Conservation (phyloP, 2,329 filamentous ascomycete genomes). For the Exophiala dermatitidis region DNA sequence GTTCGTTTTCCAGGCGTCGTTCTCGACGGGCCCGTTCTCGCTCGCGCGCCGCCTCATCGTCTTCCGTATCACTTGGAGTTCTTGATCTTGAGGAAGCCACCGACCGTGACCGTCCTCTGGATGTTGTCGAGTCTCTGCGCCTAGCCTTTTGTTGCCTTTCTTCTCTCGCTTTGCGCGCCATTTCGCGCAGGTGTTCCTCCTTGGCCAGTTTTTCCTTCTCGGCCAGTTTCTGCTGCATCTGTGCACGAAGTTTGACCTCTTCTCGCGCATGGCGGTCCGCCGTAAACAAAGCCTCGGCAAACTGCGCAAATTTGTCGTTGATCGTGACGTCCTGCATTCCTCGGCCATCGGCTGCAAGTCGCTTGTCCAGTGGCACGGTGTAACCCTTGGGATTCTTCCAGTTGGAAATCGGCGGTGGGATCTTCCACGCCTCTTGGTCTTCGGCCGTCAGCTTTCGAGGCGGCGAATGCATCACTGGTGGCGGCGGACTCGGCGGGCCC, state of each 20-base stretch:
- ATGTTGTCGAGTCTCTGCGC: constrained; percentile 35
- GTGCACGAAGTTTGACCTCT: constrained; percentile 81
- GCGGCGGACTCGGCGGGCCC: constrained; percentile 83
- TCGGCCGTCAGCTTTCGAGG: constrained; percentile 91
- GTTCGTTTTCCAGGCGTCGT: constrained; percentile 71
- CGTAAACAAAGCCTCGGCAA: constrained; percentile 88
- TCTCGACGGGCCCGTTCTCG: constrained; percentile 72
- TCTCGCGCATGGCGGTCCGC: constrained; percentile 92
- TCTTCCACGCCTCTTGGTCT: constrained; percentile 95
- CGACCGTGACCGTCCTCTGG: constrained; percentile 26
- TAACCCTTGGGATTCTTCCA: constrained; percentile 99
- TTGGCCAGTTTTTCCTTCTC: constrained; percentile 96
- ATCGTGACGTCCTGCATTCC: constrained; percentile 90
- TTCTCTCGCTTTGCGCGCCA: constrained; percentile 87
- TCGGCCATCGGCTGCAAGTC: constrained; percentile 85
- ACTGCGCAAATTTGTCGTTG: constrained; percentile 97
- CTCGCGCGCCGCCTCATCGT: constrained; percentile 61
- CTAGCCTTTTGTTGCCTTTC: constrained; percentile 50
- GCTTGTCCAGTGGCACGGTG: constrained; percentile 90
- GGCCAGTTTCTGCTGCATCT: constrained; percentile 92
- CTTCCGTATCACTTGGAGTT: constrained; percentile 47
- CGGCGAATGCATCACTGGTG: constrained; percentile 90
- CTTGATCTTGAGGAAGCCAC: constrained; percentile 38
- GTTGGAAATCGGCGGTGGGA: constrained; percentile 82
- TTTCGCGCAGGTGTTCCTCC: constrained; percentile 77